A percentile compares a stretch with the other conserved stretches of the same genome.
Conservation (phyloP, 129 eudicot genomes). For the Artemisia tridentata region DNA sequence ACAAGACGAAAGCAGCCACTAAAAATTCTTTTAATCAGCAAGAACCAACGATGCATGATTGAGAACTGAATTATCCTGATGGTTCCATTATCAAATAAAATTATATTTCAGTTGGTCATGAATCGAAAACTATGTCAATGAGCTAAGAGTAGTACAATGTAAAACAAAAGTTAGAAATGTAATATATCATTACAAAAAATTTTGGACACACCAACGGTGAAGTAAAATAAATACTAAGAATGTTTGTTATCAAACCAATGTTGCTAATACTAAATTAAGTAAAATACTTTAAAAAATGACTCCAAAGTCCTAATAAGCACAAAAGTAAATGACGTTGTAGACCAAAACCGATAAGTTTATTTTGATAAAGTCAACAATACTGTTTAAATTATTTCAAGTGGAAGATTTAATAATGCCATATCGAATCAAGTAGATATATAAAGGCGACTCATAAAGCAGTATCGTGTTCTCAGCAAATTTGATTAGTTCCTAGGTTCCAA, state of each 20-base stretch:
- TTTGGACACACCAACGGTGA: neutral
- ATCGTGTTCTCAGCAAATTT: conserved; percentile 5
- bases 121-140: no score
- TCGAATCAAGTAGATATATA: neutral
- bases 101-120: no score
- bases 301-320: neutral
- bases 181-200: neutral
- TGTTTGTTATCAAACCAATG: neutral
- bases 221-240: no score
- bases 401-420: neutral
- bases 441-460: neutral
- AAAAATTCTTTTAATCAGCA: neutral
- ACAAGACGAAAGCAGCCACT: neutral
- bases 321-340: no score
- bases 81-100: no score
- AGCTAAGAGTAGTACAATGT: no score
- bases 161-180: neutral
- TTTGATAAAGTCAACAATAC: neutral
- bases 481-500: conserved; percentile 13
- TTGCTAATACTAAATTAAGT: neutral
- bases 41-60: neutral
- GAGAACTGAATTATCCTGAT: neutral
- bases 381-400: neutral
- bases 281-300: no score
- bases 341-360: neutral